Evolutionary conservation across 306 rosid species (phyloP).

Genomic region (Dryas alaskensis): DNA sequence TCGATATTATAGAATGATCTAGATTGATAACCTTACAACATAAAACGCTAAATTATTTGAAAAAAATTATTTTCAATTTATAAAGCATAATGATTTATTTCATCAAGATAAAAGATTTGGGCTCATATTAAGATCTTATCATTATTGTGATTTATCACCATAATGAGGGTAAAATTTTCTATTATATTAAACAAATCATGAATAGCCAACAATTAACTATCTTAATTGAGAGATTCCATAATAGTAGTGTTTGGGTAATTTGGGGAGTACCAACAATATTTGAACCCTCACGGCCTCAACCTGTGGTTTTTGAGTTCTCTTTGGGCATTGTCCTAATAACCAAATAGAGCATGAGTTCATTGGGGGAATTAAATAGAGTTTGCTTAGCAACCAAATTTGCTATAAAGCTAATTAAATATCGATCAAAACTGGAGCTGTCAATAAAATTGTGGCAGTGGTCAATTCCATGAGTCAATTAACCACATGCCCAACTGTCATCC

Average conservation of each 20-base stretch:
- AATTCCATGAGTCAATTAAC: constrained; percentile 17
- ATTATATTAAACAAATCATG: too few relatives aligned
- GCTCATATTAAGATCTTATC: too few relatives aligned
- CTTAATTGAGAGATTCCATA: neutral
- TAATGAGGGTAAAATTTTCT: too few relatives aligned
- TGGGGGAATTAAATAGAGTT: neutral
- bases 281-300: too few relatives aligned
- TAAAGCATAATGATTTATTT: too few relatives aligned
- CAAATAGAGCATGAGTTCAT: neutral
- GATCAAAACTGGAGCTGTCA: constrained; percentile 9
- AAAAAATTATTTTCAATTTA: too few relatives aligned
- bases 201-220: neutral
- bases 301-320: neutral
- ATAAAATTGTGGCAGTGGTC: constrained; percentile 18
- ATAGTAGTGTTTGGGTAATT: neutral
- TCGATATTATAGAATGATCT: too few relatives aligned
- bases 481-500: constrained; percentile 39
- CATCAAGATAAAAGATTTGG: too few relatives aligned
- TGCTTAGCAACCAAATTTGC: neutral
- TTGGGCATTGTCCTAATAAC: neutral
- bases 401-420: constrained; percentile 1
- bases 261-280: neutral
- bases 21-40: too few relatives aligned
- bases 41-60: too few relatives aligned
- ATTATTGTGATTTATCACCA: too few relatives aligned